phyloP scores from a whole-genome alignment of 225 moss, liverwort and hornwort genomes.

The Anthoceros angustus region DNA sequence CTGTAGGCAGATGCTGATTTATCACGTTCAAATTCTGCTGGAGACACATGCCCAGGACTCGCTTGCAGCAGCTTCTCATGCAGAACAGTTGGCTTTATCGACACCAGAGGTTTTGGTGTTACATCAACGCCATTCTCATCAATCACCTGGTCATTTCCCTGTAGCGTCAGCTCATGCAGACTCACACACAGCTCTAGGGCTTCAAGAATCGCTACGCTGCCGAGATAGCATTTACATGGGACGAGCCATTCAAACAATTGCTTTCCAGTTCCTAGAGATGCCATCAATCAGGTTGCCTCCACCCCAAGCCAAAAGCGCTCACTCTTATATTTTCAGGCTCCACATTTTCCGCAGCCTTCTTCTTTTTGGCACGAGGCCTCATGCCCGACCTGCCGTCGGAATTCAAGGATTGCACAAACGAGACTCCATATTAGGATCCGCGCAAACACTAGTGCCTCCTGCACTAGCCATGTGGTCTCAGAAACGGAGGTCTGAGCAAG shows the following conservation, averaged over 20 bases:
- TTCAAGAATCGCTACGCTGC: not conserved
- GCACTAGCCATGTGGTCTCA: not conserved
- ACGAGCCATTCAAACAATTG: no score
- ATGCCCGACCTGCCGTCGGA: not conserved
- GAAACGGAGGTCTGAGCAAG: not conserved
- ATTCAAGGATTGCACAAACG: not conserved
- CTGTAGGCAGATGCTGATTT: slow-evolving; percentile 48
- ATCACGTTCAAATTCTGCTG: slow-evolving; percentile 14
- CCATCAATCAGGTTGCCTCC: no score
- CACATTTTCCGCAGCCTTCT: slow-evolving; percentile 1
- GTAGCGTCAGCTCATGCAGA: slow-evolving; percentile 10
- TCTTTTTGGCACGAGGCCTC: not conserved
- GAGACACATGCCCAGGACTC: slow-evolving; percentile 27
- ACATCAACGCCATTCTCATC: slow-evolving; percentile 85
- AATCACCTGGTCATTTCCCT: slow-evolving; percentile 38
- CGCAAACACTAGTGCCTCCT: not conserved
- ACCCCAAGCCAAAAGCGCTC: not conserved
- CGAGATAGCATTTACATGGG: no score
- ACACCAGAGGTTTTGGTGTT: slow-evolving; percentile 71
- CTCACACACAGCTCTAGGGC: not conserved
- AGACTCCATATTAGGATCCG: not conserved
- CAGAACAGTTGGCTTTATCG: slow-evolving; percentile 65
- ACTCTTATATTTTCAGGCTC: not conserved
- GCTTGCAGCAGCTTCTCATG: slow-evolving; percentile 46
- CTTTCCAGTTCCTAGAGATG: no score